Conservation (phyloP, 768 basidiomycete species). For the Lanmaoa rubissima region DNA sequence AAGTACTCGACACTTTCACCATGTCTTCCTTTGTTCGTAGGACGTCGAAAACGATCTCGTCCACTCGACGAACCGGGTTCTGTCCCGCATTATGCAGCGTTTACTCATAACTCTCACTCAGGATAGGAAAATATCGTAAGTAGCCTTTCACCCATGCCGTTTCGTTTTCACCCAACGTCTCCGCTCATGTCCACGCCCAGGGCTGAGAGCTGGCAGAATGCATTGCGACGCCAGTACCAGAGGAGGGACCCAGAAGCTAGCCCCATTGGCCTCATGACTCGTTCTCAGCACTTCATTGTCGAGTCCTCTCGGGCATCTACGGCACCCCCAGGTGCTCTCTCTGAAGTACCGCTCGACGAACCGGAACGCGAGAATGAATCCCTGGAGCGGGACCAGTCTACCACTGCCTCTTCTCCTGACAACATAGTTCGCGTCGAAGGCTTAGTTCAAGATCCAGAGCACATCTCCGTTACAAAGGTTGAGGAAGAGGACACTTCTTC, state of each 20-base stretch:
- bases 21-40: slow-evolving; percentile 37
- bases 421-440: not conserved
- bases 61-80: slow-evolving; percentile 52
- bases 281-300: slow-evolving; percentile 19
- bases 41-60: slow-evolving; percentile 78
- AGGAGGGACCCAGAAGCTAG: slow-evolving; percentile 69
- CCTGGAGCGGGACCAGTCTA: slow-evolving; percentile 6
- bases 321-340: slow-evolving; percentile 15
- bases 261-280: slow-evolving; percentile 58
- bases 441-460: not conserved
- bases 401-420: slow-evolving; percentile 4
- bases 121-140: slow-evolving; percentile 78
- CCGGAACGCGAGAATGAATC: slow-evolving; percentile 14
- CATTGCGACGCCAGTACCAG: slow-evolving; percentile 72
- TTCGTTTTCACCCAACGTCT: slow-evolving; percentile 17
- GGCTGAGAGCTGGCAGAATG: slow-evolving; percentile 74
- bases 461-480: slow-evolving; percentile 10
- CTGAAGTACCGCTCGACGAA: slow-evolving; percentile 9
- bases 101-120: slow-evolving; percentile 73
- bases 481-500: slow-evolving; percentile 22
- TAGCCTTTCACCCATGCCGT: slow-evolving; percentile 19
- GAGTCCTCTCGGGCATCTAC: slow-evolving; percentile 33
- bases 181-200: slow-evolving; percentile 37
- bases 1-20: not conserved
- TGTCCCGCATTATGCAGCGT: slow-evolving; percentile 74